Base-by-base conservation (phyloP, 106 monocot species). In the Platanthera zijinensis region DNA sequence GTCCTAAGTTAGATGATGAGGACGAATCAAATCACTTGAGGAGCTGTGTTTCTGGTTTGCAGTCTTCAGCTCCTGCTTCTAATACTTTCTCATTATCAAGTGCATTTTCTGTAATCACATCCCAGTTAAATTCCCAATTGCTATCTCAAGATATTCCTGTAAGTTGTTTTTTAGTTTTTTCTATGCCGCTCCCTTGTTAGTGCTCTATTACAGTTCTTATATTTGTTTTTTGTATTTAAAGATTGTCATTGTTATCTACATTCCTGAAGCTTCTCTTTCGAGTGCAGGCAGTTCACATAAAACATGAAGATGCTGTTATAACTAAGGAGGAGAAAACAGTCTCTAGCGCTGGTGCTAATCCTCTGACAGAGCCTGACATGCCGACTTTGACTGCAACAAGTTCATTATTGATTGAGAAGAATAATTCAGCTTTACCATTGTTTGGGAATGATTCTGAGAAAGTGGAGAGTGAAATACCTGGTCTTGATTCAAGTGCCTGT, bases 381-480 rank as follows among this genome's bases (percentile, higher is more conserved):
- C 79, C 66, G 28, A 21, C 19, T 69, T 69, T 78, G 74, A 59
- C 71, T 39, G 77, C 17, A 21, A 52, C 73, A 78, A 73, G 21
- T 80, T 50, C 71, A 73, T 48, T 59, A 46, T 70, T 75, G 32
- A 52, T 51, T 14, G 88, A 84, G 49, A 78, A 81, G 9, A 75
- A 3, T 12, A 56, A 10, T 79, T 59, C 76, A 64, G 50, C 49
- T 70, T 22, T 75, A 84, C 71, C 74, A 72, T 49, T 70, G 50
- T 56, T 50, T 78, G 39, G 52, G 56, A 79, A 79, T n/a, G 73
- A 82, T 56, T 45, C 61, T 10, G 80, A 79, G 67, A 73, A 66
- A 18, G 14, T 21, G 61, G 84, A 86, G 71, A 78, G 78, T 79
- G 69, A 67, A 74, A 87, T 86, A 80, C 89, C 90, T 81, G 87